Evolutionary conservation across 805 yeast genomes (phyloP), one percentile per base, ranked within the genome.

Genomic region (Lachancea meyersii): DNA sequence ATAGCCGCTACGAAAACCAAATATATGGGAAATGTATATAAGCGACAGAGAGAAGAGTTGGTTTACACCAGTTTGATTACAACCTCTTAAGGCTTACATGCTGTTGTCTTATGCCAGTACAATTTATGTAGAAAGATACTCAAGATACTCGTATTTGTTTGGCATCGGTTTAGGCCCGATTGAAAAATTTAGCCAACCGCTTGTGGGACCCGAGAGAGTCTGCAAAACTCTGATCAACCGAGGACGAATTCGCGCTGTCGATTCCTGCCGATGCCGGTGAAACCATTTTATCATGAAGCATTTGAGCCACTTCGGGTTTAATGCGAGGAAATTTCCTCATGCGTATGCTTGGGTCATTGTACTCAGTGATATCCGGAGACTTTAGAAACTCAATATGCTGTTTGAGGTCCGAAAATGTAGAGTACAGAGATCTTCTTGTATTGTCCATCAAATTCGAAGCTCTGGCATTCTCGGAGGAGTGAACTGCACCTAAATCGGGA

Each of bases 311-410:
- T 44, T 83, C 91, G 2, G 80, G 81, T 51, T 76, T 77, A 37
- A 91, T 73, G 43, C 89, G 75, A 48, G 84, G 86, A 55, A 79
- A 89, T 48, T 80, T 77, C 49, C 81, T 77, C 72, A 72, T 69
- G 49, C 86, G 69, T 3, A 68, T 57, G 9, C 69, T 68, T 9
- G 75, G 73, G 48, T 77, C 77, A 51, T 69, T 73, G 61, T 79
- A 87, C 30, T 76, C 83, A 22, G 80, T 85, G 44, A 75, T 65
- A 48, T 76, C 74, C 11, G 84, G 86, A 18, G 75, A 70, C 50
- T 77, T 73, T 50, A 93, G 67, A 45, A 91, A 65, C 47, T 82
- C 81, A 22, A 91, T 78, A 43, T 83, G 76, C 65, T 91, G 97
- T 49, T 88, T 75, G 44, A 89, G 72, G 53, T 85, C 93, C 5